Evolutionary conservation across 352 stramenopile genomes (phyloP).

Genomic region (Stephanocyclus meneghinianus): DNA sequence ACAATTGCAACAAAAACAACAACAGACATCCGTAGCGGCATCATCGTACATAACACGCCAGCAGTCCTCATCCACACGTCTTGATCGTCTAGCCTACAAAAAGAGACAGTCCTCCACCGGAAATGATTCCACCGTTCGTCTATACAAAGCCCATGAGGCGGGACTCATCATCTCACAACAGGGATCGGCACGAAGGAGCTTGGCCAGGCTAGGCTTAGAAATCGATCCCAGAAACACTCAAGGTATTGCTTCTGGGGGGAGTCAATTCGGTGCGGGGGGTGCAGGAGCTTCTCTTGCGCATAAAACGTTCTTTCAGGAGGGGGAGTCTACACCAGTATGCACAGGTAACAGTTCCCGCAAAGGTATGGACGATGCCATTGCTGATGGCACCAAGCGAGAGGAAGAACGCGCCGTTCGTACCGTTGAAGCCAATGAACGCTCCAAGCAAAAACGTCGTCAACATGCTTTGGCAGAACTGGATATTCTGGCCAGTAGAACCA

Average conservation of each 20-base stretch:
- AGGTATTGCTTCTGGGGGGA: slow-evolving; percentile 4
- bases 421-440: slow-evolving; percentile 30
- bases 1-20: neutral
- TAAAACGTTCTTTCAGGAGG: neutral
- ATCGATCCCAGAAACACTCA: neutral
- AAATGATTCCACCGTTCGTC: slow-evolving; percentile 19
- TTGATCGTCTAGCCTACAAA: slow-evolving; percentile 28
- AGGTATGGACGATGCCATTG: no score
- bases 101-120: slow-evolving; percentile 31
- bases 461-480: slow-evolving; percentile 6
- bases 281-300: neutral
- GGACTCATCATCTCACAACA: slow-evolving; percentile 32
- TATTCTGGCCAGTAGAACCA: neutral
- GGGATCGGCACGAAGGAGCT: slow-evolving; percentile 27
- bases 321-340: neutral
- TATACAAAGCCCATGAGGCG: slow-evolving; percentile 51
- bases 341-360: no score
- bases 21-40: neutral
- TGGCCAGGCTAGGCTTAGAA: slow-evolving; percentile 41
- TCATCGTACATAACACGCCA: neutral
- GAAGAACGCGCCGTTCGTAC: slow-evolving; percentile 44
- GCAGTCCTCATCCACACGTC: slow-evolving; percentile 28
- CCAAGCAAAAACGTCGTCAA: slow-evolving; percentile 15
- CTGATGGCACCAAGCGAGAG: slow-evolving; percentile 17
- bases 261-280: slow-evolving; percentile 6